phyloP scores from a whole-genome alignment of 441 rosid species.

The Metrosideros polymorpha region DNA sequence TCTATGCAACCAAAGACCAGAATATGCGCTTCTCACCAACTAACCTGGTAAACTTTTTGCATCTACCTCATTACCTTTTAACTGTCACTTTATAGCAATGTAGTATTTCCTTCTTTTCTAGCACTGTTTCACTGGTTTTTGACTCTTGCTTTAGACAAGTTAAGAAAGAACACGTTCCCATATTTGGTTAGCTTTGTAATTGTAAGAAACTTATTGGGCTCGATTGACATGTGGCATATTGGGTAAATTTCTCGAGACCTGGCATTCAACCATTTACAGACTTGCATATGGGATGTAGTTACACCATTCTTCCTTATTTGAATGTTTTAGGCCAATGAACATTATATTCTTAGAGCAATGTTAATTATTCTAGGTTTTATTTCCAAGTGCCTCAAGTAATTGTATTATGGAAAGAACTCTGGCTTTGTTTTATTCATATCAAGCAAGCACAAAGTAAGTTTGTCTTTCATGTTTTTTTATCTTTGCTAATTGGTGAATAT shows the following conservation, averaged over 20 bases:
- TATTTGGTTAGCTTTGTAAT: background rate
- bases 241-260: background rate
- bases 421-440: background rate
- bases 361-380: background rate
- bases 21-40: conserved; percentile 88
- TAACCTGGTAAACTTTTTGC: conserved; percentile 50
- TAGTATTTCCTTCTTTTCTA: background rate
- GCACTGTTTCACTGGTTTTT: background rate
- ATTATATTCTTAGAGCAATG: background rate
- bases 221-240: background rate
- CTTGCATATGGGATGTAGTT: background rate
- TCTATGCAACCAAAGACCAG: conserved; percentile 85
- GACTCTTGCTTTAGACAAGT: background rate
- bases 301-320: background rate
- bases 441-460: background rate
- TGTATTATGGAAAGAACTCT: background rate
- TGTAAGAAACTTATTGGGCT: background rate
- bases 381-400: background rate
- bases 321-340: background rate
- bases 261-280: background rate
- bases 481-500: background rate
- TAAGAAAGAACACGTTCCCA: background rate
- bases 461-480: background rate
- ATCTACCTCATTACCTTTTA: background rate
- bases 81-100: background rate